Evolutionary conservation across 441 rosid species (phyloP).

Genomic region (Croton laevigatus): DNA sequence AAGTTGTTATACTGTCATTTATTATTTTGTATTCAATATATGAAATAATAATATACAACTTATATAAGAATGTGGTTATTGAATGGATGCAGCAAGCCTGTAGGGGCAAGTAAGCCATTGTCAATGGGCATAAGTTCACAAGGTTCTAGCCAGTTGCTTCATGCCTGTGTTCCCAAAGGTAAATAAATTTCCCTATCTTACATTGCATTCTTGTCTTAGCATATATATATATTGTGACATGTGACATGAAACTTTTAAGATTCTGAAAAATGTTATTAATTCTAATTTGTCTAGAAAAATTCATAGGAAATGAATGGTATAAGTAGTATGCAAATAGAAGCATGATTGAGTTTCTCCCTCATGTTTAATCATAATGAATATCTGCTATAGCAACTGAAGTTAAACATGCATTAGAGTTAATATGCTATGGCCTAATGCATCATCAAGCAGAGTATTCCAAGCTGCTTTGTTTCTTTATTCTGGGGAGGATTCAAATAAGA

Average conservation of each 20-base stretch:
- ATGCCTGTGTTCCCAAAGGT: conserved; percentile 29
- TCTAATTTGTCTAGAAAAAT: neutral
- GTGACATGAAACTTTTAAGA: neutral
- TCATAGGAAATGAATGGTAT: neutral
- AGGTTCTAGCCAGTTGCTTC: conserved; percentile 17
- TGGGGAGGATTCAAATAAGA: neutral
- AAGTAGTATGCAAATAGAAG: neutral
- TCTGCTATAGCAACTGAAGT: neutral
- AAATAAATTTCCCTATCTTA: neutral
- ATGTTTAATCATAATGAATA: neutral
- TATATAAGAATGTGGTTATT: conserved; percentile 28
- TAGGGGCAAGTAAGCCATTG: conserved; percentile 16
- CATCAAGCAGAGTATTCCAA: neutral
- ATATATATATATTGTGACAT: neutral
- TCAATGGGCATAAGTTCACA: conserved; percentile 16
- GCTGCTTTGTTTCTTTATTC: neutral
- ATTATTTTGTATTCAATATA: neutral
- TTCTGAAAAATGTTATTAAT: neutral
- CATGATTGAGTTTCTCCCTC: neutral
- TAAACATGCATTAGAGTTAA: neutral
- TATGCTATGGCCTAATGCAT: neutral
- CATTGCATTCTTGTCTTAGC: neutral
- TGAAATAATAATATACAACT: conserved; percentile 2
- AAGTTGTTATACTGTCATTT: too few species aligned
- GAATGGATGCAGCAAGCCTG: conserved; percentile 12